Percentiles rank a stretch among this genome's conserved stretches.
These are phyloP conservation scores for Pisolithus tinctorius DNA, from an alignment of 768 basidiomycete genomes.

Conservation along the genomic window DNA sequence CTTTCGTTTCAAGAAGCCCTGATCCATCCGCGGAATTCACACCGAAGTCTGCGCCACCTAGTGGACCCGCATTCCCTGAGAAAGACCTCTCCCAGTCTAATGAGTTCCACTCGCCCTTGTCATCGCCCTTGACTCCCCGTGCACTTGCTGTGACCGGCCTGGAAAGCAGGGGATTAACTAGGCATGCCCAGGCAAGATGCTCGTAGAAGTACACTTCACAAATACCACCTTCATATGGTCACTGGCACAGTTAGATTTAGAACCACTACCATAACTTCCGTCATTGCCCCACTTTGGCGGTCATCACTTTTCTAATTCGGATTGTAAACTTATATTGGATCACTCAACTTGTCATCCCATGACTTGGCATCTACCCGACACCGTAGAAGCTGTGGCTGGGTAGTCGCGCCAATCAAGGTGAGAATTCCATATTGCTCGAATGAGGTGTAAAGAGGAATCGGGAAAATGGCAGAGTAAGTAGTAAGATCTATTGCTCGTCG, in stretches of 20 bases:
- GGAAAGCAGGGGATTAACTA: constrained; percentile 17
- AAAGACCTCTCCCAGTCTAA: neutral
- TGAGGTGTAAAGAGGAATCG: neutral
- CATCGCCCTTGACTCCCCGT: constrained; percentile 13
- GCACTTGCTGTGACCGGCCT: constrained; percentile 26
- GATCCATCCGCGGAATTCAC: constrained; percentile 2
- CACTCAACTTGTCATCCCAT: neutral
- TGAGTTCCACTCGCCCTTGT: neutral
- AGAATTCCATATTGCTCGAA: no score
- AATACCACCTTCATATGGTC: no score
- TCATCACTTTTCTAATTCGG: neutral
- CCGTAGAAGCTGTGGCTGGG: no score
- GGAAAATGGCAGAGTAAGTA: neutral
- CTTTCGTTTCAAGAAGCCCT: neutral
- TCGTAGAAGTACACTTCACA: neutral
- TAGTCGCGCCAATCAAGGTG: no score
- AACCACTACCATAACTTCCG: no score
- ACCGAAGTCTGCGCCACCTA: constrained; percentile 15
- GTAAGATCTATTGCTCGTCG: constrained; percentile 40
- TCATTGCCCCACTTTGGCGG: no score
- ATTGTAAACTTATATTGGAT: neutral
- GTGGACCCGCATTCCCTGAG: constrained; percentile 4
- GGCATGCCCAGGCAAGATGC: neutral
- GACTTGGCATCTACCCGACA: neutral
- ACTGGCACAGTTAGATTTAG: no score